Conservation (phyloP, 108 stramenopile species). For the Cyclotella baltica region DNA sequence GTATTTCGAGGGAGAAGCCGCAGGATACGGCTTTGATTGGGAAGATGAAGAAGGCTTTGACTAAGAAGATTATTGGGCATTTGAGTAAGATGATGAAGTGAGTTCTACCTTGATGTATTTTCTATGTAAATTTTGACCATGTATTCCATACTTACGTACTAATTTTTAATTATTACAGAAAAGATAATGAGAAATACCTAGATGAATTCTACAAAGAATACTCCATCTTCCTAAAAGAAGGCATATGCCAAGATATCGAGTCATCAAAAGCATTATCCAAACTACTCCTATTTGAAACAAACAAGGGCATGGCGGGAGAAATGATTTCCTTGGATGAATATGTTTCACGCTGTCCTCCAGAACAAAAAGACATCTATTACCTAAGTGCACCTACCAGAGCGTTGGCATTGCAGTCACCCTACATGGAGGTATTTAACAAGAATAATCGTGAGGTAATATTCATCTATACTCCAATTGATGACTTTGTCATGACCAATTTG, state of each 20-base stretch:
- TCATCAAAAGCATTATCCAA: slow-evolving; percentile 92
- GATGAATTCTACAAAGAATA: slow-evolving; percentile 94
- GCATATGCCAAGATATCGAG: slow-evolving; percentile 91
- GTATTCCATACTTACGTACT: not conserved
- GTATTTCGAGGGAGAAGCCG: slow-evolving; percentile 83
- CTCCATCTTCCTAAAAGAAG: slow-evolving; percentile 97
- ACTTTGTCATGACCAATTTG: slow-evolving; percentile 98
- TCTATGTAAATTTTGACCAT: not conserved
- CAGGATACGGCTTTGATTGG: slow-evolving; percentile 88
- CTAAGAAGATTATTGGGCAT: slow-evolving; percentile 90
- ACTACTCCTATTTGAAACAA: slow-evolving; percentile 95
- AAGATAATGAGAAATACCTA: slow-evolving; percentile 90
- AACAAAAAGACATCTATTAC: slow-evolving; percentile 98
- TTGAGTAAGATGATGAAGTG: slow-evolving; percentile 84
- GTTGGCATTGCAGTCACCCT: slow-evolving; percentile 99
- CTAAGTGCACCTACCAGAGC: slow-evolving; percentile 99
- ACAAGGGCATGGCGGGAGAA: slow-evolving; percentile 79
- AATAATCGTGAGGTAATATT: slow-evolving; percentile 99
- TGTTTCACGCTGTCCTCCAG: slow-evolving; percentile 88
- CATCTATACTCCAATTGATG: slow-evolving; percentile 99
- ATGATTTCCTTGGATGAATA: slow-evolving; percentile 96
- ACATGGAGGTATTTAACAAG: slow-evolving; percentile 99
- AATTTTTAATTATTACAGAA: no score
- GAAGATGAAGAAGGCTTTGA: slow-evolving; percentile 98
- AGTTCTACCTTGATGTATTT: slow-evolving; percentile 27